Percentiles rank a stretch among this genome's conserved stretches.
phyloP scores from a whole-genome alignment of 2,329 filamentous ascomycete genomes.

The Phaeomoniella chlamydospora region DNA sequence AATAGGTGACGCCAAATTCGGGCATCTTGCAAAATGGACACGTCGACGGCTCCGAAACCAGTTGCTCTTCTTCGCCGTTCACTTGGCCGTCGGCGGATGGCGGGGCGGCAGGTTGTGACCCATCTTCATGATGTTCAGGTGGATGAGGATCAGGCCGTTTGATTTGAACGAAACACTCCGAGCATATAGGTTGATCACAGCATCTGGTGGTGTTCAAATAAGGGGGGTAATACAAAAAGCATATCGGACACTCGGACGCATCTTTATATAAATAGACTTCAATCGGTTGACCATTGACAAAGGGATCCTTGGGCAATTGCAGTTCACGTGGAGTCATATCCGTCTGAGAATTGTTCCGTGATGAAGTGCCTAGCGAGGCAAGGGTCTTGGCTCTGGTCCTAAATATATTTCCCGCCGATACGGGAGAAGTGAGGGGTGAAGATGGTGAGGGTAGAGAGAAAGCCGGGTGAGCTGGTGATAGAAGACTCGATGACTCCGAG shows the following conservation, averaged over 20 bases:
- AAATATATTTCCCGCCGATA: slow-evolving; percentile 44
- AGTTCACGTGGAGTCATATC: slow-evolving; percentile 67
- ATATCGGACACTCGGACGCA: slow-evolving; percentile 82
- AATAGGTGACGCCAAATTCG: slow-evolving; percentile 93
- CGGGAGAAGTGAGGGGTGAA: slow-evolving; percentile 36
- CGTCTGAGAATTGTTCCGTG: slow-evolving; percentile 55
- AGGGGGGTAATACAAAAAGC: slow-evolving; percentile 88
- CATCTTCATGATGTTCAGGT: slow-evolving; percentile 52
- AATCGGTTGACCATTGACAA: slow-evolving; percentile 84
- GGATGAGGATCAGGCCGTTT: slow-evolving; percentile 86
- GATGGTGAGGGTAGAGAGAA: slow-evolving; percentile 46
- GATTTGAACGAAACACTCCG: slow-evolving; percentile 97
- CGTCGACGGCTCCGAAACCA: slow-evolving; percentile 80
- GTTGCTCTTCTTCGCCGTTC: slow-evolving; percentile 37
- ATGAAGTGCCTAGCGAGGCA: slow-evolving; percentile 64
- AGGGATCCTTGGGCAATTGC: slow-evolving; percentile 66
- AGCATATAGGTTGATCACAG: slow-evolving; percentile 92
- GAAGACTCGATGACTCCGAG: slow-evolving; percentile 51
- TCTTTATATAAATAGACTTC: slow-evolving; percentile 93
- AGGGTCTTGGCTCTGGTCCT: slow-evolving; percentile 80
- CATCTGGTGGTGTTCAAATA: slow-evolving; percentile 90
- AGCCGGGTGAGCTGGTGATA: slow-evolving; percentile 46
- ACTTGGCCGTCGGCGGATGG: slow-evolving; percentile 20
- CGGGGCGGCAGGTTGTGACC: slow-evolving; percentile 24
- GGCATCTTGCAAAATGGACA: slow-evolving; percentile 93